A percentile compares a stretch with the other conserved stretches of the same genome.
phyloP scores from a whole-genome alignment of 2,329 filamentous ascomycete species.

The Tolypocladium amazonense region DNA sequence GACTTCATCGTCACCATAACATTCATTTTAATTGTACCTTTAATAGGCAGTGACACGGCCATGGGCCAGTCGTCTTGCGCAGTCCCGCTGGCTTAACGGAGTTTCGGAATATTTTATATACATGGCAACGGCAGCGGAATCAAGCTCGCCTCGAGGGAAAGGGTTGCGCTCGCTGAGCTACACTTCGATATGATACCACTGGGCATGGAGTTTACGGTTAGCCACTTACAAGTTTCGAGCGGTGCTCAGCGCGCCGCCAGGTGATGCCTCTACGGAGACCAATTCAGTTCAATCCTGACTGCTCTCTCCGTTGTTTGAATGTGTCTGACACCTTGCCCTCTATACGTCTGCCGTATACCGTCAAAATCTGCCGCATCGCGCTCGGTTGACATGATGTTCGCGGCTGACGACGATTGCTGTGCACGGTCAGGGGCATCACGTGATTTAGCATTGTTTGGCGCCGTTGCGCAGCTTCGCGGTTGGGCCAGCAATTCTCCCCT shows the following conservation, averaged over 20 bases:
- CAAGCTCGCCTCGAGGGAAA: slow-evolving; percentile 2
- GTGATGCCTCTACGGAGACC: neutral
- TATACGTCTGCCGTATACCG: neutral
- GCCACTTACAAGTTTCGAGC: neutral
- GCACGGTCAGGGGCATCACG: slow-evolving; percentile 17
- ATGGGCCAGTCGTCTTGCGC: neutral
- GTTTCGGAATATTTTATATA: slow-evolving; percentile 1
- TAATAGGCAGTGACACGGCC: neutral
- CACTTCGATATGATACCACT: slow-evolving; percentile 25
- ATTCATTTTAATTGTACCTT: slow-evolving; percentile 6
- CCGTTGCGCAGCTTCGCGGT: slow-evolving; percentile 1
- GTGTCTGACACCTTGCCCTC: slow-evolving; percentile 3
- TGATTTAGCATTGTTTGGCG: slow-evolving; percentile 12
- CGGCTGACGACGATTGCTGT: neutral
- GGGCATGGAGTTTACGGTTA: slow-evolving; percentile 17
- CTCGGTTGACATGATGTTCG: no score
- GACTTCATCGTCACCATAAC: slow-evolving; percentile 22
- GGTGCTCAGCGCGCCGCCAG: neutral
- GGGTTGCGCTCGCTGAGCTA: slow-evolving; percentile 8
- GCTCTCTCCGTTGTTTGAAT: slow-evolving; percentile 3
- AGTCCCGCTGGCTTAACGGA: neutral
- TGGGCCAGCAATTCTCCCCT: slow-evolving; percentile 3
- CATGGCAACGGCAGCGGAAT: neutral
- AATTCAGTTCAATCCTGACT: neutral
- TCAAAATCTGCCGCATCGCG: neutral